phyloP scores from a whole-genome alignment of 371 early-diverging fungal species.

The Funneliformis caledonium region DNA sequence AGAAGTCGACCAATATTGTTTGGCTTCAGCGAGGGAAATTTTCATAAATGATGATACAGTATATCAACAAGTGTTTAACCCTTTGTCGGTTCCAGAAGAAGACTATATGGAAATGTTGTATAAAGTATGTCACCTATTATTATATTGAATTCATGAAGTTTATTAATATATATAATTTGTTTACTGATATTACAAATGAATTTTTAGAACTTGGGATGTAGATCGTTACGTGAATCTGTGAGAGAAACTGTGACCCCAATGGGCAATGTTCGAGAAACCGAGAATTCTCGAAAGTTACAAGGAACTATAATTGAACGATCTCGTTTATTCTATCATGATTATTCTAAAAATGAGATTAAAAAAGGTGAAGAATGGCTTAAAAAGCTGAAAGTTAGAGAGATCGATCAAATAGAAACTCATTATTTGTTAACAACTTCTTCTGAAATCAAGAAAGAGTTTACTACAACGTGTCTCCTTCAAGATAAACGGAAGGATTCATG shows the following conservation, averaged over 20 bases:
- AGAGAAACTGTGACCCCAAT: background rate
- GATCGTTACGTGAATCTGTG: background rate
- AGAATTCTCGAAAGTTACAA: background rate
- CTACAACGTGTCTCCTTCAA: constrained; percentile 12
- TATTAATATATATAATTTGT: background rate
- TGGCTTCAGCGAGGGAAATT: constrained; percentile 75
- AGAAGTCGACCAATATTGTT: constrained; percentile 58
- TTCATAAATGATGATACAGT: constrained; percentile 84
- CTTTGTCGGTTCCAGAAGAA: constrained; percentile 73
- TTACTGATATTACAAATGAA: background rate
- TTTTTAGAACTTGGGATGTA: constrained; percentile 10
- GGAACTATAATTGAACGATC: constrained; percentile 47
- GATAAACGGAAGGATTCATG: constrained; percentile 47
- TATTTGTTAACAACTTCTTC: background rate
- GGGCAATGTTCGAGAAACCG: background rate
- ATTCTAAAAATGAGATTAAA: constrained; percentile 51
- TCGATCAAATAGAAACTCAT: constrained; percentile 50
- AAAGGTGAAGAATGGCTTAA: constrained; percentile 53
- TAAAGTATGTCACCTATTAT: constrained; percentile 38
- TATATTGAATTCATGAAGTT: background rate
- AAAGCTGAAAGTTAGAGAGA: constrained; percentile 51
- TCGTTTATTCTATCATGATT: constrained; percentile 70
- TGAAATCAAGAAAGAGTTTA: background rate
- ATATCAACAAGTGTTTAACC: constrained; percentile 75
- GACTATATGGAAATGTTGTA: constrained; percentile 70